These are phyloP conservation scores for Aristolochia fimbriata DNA, from an alignment of 164 flowering plant genomes.

Conservation along the genomic window DNA sequence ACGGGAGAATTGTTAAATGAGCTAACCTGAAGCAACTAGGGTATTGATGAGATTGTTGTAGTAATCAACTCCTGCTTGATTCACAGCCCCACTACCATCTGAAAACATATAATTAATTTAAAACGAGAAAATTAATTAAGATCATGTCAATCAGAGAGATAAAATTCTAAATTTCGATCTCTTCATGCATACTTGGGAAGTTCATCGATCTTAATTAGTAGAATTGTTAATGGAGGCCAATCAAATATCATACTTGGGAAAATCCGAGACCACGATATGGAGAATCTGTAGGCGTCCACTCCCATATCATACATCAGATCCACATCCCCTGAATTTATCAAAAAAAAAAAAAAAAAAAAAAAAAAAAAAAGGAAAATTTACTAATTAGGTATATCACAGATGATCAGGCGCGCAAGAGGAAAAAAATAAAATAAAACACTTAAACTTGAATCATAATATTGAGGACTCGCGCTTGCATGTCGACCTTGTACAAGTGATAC, in stretches of 20 bases:
- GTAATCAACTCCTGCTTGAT: slow-evolving; percentile 60
- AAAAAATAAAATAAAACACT: not conserved
- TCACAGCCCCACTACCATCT: slow-evolving; percentile 80
- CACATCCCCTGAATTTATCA: too few relatives aligned
- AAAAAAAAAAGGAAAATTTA: too few relatives aligned
- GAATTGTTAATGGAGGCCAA: too few relatives aligned
- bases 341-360: too few relatives aligned
- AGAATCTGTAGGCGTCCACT: slow-evolving; percentile 75
- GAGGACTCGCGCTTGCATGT: too few relatives aligned
- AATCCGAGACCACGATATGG: slow-evolving; percentile 90
- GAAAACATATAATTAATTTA: slow-evolving; percentile 10
- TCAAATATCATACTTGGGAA: slow-evolving; percentile 46
- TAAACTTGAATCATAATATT: too few relatives aligned
- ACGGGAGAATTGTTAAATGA: not conserved
- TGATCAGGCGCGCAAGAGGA: not conserved
- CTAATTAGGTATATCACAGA: too few relatives aligned
- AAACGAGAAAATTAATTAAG: not conserved
- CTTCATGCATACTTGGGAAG: too few relatives aligned
- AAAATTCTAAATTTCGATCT: too few relatives aligned
- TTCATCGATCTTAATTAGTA: too few relatives aligned
- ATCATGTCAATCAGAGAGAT: too few relatives aligned
- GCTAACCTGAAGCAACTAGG: slow-evolving; percentile 60
- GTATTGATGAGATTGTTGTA: slow-evolving; percentile 72
- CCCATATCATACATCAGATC: slow-evolving; percentile 66
- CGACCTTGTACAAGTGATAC: slow-evolving; percentile 75